Percentiles rank a stretch among this genome's conserved stretches.
Conservation (phyloP, 768 basidiomycete genomes). For the Tricholomella constricta region DNA sequence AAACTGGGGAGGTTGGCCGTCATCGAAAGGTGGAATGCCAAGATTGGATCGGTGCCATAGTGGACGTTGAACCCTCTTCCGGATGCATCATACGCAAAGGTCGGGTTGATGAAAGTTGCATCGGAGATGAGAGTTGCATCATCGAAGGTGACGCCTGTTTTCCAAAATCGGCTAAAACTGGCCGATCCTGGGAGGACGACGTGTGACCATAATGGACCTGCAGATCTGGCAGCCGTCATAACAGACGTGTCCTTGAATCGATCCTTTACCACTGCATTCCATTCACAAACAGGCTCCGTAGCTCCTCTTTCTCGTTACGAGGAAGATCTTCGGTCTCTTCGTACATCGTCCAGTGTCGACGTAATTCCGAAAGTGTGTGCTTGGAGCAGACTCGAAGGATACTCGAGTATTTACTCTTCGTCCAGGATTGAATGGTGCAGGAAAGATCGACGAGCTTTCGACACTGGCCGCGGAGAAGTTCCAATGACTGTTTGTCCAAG, state of each 20-base stretch:
- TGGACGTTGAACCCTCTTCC: constrained; percentile 43
- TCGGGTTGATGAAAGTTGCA: constrained; percentile 43
- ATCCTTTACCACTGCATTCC: too few relatives aligned
- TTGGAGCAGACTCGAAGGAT: constrained; percentile 40
- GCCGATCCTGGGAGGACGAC: too few relatives aligned
- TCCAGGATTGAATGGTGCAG: constrained; percentile 38
- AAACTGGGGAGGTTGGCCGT: constrained; percentile 11
- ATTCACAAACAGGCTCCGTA: too few relatives aligned
- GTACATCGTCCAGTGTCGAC: constrained; percentile 46
- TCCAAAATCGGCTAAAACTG: constrained; percentile 42
- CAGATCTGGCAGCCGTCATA: too few relatives aligned
- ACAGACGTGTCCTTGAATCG: too few relatives aligned
- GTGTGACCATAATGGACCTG: too few relatives aligned
- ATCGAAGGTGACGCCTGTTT: constrained; percentile 39
- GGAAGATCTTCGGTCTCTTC: too few relatives aligned
- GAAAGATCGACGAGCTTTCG: constrained; percentile 37
- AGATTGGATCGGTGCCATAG: constrained; percentile 45
- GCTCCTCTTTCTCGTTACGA: too few relatives aligned
- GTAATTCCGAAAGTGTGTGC: constrained; percentile 40
- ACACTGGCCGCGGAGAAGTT: constrained; percentile 40
- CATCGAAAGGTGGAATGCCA: constrained; percentile 39
- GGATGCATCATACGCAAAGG: constrained; percentile 41
- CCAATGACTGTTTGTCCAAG: constrained; percentile 37
- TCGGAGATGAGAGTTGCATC: constrained; percentile 12
- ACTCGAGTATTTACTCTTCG: constrained; percentile 35